Evolutionary conservation across 2,329 filamentous ascomycete genomes (phyloP), one percentile per base, ranked within the genome.

Genomic region (Fusarium sp.): DNA sequence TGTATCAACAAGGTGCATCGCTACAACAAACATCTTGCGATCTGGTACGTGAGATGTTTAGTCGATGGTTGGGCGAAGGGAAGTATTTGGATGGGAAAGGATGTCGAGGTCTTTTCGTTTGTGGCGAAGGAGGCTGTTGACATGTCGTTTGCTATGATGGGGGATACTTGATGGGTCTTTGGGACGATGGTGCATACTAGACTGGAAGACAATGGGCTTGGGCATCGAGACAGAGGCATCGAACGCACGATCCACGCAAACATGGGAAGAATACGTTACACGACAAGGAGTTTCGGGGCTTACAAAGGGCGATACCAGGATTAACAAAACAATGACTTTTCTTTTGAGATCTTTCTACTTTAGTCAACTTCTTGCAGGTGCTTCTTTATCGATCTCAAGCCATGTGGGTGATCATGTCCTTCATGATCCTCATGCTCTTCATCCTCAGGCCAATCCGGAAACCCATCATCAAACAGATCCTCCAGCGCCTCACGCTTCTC

Each of bases 381-480:
- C 45, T 68, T 45, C 33, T 68, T 77, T 18, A 77, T 74, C 12
- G 74, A 76, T 7, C 73, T 58, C 25, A 75, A 44, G 3, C 49
- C 61, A 15, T 63, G 52, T 2, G 52, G 35, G 35, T 79, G 75
- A 3, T 74, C 72, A 50, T 80, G 76, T 3, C 72, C 75, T 11
- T 79, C 74, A 5, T 80, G 75, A 14, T 82, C 78, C 15, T 78
- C 76, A 33, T 83, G 81, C 0, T 82, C 79, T 6, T 81, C 82
- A 74, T 86, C 83, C 31, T 81, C 83, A 1, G 83, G 81, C 88
- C 88, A 90, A 50, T 87, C 86, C 11, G 87, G 86, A 73, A 87
- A 90, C 2, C 86, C 86, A 77, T 91, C 89, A 65, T 90, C 88
- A 81, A 89, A 91, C 46, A 87, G 64, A 12, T 84, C 81, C 44